Base-by-base conservation (phyloP, 768 basidiomycete genomes). In the Boletus edulis region DNA sequence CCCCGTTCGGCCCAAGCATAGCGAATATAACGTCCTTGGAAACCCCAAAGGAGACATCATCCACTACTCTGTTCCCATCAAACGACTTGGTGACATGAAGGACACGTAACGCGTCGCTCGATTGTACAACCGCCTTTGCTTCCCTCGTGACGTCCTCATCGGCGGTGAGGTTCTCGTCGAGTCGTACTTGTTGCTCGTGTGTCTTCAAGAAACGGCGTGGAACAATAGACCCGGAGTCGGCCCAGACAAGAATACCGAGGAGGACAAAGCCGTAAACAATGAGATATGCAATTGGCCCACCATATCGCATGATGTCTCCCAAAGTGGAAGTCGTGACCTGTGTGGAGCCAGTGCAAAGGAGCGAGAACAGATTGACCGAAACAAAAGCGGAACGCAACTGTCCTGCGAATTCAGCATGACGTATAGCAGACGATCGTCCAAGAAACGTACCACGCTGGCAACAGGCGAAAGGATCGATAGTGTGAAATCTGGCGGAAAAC, bases 1-100 rank as follows among this genome's bases (percentile, higher is more conserved):
- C 90, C 8, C 90, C 90, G 59, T 91, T 92, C 1, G 90, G 90
- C 2, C 90, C 90, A 15, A 92, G 75, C 57, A 91, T 68, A 5
- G 85, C 87, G 59, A 90, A 88, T 17, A 87, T 74, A 46, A 83
- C 85, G 44, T 87, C 79, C 39, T 70, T 72, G 1, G 81, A 70
- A 27, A 90, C 84, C 0, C 83, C 84, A 60, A 91, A 81, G 57
- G 81, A 85, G 38, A 91, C 85, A 60, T 88, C 79, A 61, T 91
- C 84, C 0, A 92, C 87, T 0, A 87, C 89, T 27, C 73, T 77
- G 40, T 80, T 78, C 14, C 69, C 67, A 10, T 72, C 72, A 55
- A 81, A 92, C 1, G 79, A 67, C 68, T 90, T 91, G 11, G 81
- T 80, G 17, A 91, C 74, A 48, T 78, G 73, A 6, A 86, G 66